Conservation (phyloP, 1,284 basidiomycete species). For the Nidula niveotomentosa region DNA sequence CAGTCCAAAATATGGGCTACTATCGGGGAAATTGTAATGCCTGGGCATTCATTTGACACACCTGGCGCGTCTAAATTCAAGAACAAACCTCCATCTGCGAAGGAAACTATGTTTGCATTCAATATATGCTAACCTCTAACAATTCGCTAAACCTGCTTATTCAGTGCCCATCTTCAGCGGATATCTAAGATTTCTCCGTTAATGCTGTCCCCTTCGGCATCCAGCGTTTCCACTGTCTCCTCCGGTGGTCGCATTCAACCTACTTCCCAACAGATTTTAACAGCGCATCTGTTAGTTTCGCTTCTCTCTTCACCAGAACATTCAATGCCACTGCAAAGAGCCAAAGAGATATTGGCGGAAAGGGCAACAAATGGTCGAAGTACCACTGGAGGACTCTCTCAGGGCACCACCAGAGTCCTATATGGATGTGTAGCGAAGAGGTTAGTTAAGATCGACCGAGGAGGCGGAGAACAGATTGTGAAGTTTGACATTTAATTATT, state of each 20-base stretch:
- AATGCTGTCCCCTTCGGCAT: constrained; percentile 46
- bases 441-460: constrained; percentile 71
- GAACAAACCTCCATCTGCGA: constrained; percentile 48
- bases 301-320: constrained; percentile 54
- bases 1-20: constrained; percentile 71
- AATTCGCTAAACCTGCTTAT: neutral
- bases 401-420: constrained; percentile 50
- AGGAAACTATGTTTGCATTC: constrained; percentile 62
- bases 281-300: constrained; percentile 59
- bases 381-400: constrained; percentile 28
- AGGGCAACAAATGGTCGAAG: constrained; percentile 34
- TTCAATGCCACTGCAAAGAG: constrained; percentile 57
- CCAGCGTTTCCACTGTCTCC: constrained; percentile 43
- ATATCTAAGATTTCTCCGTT: constrained; percentile 37
- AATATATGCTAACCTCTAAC: neutral
- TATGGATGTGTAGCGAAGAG: constrained; percentile 74
- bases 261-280: constrained; percentile 67
- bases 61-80: constrained; percentile 7
- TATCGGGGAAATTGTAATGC: constrained; percentile 62
- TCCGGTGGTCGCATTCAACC: constrained; percentile 26
- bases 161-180: constrained; percentile 55
- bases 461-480: constrained; percentile 69
- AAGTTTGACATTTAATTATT: constrained; percentile 54
- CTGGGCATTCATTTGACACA: constrained; percentile 44
- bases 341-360: constrained; percentile 57